These are phyloP conservation scores for Phallus indusiatus DNA, from an alignment of 768 basidiomycete genomes.

Conservation along the genomic window DNA sequence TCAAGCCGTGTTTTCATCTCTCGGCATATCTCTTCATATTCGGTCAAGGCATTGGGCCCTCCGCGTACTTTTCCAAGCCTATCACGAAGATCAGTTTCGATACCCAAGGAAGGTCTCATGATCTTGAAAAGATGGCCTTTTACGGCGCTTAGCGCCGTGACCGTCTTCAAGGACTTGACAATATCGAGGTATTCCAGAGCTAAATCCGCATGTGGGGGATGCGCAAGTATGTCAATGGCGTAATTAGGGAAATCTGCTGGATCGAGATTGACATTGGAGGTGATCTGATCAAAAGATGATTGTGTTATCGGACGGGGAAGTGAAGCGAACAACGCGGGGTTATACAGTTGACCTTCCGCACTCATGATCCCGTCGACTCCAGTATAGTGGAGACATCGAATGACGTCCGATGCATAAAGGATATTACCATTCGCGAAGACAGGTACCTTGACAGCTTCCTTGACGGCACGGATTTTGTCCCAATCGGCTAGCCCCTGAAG, in stretches of 20 bases:
- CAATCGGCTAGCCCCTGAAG: conserved; percentile 78
- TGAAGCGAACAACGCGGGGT: conserved; percentile 62
- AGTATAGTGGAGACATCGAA: conserved; percentile 68
- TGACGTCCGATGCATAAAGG: conserved; percentile 77
- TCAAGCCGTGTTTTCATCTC: conserved; percentile 55
- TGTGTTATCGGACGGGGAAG: not conserved
- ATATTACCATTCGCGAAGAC: conserved; percentile 98
- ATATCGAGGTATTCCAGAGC: conserved; percentile 85
- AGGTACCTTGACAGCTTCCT: conserved; percentile 79
- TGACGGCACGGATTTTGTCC: conserved; percentile 84
- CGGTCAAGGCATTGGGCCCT: conserved; percentile 25
- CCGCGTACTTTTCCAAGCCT: conserved; percentile 44
- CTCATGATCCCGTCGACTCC: conserved; percentile 92
- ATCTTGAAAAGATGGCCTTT: conserved; percentile 94
- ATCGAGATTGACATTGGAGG: not conserved
- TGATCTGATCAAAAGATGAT: not conserved
- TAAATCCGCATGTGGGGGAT: conserved; percentile 53
- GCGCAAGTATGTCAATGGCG: conserved; percentile 30
- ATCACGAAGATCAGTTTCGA: conserved; percentile 65
- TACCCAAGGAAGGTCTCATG: conserved; percentile 62
- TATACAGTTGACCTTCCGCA: conserved; percentile 91
- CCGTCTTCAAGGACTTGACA: conserved; percentile 58
- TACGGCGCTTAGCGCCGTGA: conserved; percentile 63
- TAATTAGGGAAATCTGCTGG: conserved; percentile 21
- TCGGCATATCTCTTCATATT: conserved; percentile 43